Evolutionary conservation across 2,329 filamentous ascomycete species (phyloP).

Genomic region (Penicillium sp.): DNA sequence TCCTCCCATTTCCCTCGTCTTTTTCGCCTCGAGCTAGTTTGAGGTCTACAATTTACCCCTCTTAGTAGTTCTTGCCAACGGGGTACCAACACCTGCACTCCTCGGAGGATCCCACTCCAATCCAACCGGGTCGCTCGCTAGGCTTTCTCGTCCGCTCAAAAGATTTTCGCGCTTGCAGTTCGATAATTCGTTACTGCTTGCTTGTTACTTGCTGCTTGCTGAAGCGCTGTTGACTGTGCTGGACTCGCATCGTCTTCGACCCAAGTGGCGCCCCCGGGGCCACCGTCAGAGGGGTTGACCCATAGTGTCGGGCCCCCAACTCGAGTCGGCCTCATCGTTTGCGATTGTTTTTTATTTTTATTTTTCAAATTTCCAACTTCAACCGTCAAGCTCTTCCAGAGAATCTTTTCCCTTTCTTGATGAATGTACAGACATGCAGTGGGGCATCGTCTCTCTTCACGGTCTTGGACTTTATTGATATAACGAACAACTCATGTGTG

Average conservation of each 20-base stretch:
- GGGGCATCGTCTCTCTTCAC: slow-evolving; percentile 27
- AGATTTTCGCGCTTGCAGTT: slow-evolving; percentile 23
- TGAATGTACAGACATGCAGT: slow-evolving; percentile 29
- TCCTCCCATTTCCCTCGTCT: background rate
- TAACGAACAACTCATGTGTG: slow-evolving; percentile 34
- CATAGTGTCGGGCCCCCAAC: slow-evolving; percentile 36
- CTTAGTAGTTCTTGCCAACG: slow-evolving; percentile 22
- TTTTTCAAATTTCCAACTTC: slow-evolving; percentile 23
- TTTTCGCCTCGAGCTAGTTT: background rate
- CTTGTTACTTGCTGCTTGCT: slow-evolving; percentile 1
- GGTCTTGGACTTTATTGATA: slow-evolving; percentile 29
- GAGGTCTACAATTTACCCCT: slow-evolving; percentile 18
- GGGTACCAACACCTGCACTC: slow-evolving; percentile 25
- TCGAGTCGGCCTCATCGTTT: slow-evolving; percentile 22
- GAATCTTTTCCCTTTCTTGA: slow-evolving; percentile 31
- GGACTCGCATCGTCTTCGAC: slow-evolving; percentile 19
- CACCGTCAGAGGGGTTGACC: slow-evolving; percentile 37
- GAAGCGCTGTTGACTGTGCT: slow-evolving; percentile 29
- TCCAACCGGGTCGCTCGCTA: slow-evolving; percentile 13
- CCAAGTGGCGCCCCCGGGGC: slow-evolving; percentile 20
- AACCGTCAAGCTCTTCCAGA: slow-evolving; percentile 21
- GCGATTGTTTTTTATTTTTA: slow-evolving; percentile 2
- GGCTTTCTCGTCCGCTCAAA: slow-evolving; percentile 9
- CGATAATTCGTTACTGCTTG: background rate
- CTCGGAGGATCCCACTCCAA: slow-evolving; percentile 21